Evolutionary conservation across 2,329 filamentous ascomycete genomes (phyloP), one percentile per base, ranked within the genome.

Genomic region (Monosporascus ibericus): DNA sequence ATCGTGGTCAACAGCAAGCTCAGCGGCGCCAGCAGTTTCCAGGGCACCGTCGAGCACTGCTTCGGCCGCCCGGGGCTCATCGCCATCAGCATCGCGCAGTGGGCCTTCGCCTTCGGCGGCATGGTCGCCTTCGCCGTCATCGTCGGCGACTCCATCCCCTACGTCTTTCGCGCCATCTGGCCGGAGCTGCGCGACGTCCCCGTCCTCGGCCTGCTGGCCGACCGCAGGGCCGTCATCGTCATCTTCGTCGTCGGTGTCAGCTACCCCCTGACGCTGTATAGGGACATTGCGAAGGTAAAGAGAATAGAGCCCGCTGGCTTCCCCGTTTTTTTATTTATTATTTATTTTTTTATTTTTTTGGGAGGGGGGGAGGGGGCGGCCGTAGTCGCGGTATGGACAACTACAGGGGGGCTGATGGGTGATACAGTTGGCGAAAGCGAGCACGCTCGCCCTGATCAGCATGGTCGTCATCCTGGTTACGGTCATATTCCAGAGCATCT

Each of bases 51-150:
- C 66, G 87, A 96, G 72, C 85, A 92, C 71, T 99, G 94, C 74
- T 99, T 96, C 72, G 94, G 94, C 6, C 86, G 84, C 63, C 79
- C 86, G 18, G 94, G 94, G 0, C 77, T 99, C 52, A 83, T 99
- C 59, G 92, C 94, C 54, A 96, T 99, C 60, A 80, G 75, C 55
- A 59, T 97, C 56, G 94, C 94, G 48, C 94, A 99, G 75, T 99
- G 92, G 92, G 87, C 90, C 27, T 99, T 99, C 78, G 94, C 94
- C 3, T 99, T 97, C 75, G 94, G 94, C 52, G 94, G 94, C 58
- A 99, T 99, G 94, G 84, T 99, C 52, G 94, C 94, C 15, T 99
- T 97, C 70, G 94, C 92, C 60, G 91, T 99, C 64, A 96, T 99
- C 64, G 88, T 99, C 9, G 94, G 94, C 54, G 94, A 99, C 69